Conservation (phyloP, 73 alveolate genomes). For the Blepharisma japonicum region DNA sequence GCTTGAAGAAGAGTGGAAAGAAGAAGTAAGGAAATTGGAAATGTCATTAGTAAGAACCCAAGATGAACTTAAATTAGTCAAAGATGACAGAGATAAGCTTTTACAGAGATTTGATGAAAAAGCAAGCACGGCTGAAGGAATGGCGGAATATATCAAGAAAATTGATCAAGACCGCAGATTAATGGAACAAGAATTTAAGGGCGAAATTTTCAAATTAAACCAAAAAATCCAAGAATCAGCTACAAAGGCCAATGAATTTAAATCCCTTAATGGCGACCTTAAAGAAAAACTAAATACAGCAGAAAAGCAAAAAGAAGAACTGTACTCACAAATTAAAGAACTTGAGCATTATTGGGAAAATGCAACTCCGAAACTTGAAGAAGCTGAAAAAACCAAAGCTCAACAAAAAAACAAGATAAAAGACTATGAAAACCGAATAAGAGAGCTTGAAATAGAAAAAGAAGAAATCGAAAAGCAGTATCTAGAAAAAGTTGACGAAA, state of each 20-base stretch:
- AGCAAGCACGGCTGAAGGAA: slow-evolving; percentile 3
- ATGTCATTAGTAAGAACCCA: slow-evolving; percentile 5
- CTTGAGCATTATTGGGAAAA: slow-evolving; percentile 22
- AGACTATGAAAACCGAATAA: slow-evolving; percentile 15
- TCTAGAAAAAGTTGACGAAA: slow-evolving; percentile 14
- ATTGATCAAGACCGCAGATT: background rate
- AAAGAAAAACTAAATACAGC: slow-evolving; percentile 1
- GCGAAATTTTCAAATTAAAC: slow-evolving; percentile 37
- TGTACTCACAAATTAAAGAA: slow-evolving; percentile 5
- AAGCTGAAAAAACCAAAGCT: slow-evolving; percentile 17
- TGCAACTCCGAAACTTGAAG: background rate
- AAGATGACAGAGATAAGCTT: background rate
- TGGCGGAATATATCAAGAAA: slow-evolving; percentile 1
- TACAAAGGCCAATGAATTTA: slow-evolving; percentile 9
- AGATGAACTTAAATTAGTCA: background rate
- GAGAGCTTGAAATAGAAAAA: slow-evolving; percentile 32
- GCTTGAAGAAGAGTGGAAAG: slow-evolving; percentile 1
- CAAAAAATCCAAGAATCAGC: slow-evolving; percentile 21
- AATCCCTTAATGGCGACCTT: background rate
- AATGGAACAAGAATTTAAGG: slow-evolving; percentile 24
- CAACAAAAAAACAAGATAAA: slow-evolving; percentile 1
- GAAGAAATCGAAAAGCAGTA: slow-evolving; percentile 23
- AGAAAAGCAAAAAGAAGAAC: slow-evolving; percentile 13
- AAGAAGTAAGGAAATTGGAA: slow-evolving; percentile 30
- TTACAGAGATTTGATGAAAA: background rate